A percentile compares a stretch with the other conserved stretches of the same genome.
phyloP scores from a whole-genome alignment of 805 yeast genomes.

The Saturnispora gosingensis region DNA sequence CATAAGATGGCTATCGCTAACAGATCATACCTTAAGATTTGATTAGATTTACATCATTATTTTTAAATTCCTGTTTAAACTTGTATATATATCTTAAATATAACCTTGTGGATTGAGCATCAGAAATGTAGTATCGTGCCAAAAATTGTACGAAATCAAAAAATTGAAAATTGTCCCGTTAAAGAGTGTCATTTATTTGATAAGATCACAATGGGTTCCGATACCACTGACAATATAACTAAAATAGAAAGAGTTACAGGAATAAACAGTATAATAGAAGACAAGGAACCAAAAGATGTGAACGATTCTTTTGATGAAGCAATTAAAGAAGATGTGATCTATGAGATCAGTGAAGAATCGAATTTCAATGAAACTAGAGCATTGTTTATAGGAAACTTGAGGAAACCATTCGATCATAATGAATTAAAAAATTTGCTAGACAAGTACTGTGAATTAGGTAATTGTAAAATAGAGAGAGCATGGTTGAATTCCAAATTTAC shows the following conservation, averaged over 20 bases:
- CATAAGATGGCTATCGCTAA: conserved; percentile 84
- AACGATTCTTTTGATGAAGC: conserved; percentile 17
- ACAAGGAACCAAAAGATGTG: background rate
- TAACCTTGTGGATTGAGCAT: background rate
- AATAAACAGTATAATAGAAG: background rate
- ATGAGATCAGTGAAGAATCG: conserved; percentile 27
- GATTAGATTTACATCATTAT: background rate
- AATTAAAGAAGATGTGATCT: conserved; percentile 25
- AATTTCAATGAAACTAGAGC: conserved; percentile 34
- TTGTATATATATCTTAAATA: conserved; percentile 2
- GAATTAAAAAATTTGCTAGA: conserved; percentile 31
- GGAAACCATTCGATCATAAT: conserved; percentile 31
- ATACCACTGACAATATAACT: background rate
- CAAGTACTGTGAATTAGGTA: conserved; percentile 21
- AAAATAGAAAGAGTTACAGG: background rate
- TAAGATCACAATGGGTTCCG: background rate
- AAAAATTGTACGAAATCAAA: background rate
- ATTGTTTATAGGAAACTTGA: conserved; percentile 35
- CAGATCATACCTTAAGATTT: conserved; percentile 50
- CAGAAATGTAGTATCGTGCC: background rate
- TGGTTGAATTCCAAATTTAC: conserved; percentile 35
- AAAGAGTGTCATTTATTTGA: background rate
- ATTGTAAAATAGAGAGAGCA: conserved; percentile 31
- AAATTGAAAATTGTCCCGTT: background rate
- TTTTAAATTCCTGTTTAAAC: background rate